Evolutionary conservation across 1,284 basidiomycete genomes (phyloP).

Genomic region (Moesziomyces sp.): DNA sequence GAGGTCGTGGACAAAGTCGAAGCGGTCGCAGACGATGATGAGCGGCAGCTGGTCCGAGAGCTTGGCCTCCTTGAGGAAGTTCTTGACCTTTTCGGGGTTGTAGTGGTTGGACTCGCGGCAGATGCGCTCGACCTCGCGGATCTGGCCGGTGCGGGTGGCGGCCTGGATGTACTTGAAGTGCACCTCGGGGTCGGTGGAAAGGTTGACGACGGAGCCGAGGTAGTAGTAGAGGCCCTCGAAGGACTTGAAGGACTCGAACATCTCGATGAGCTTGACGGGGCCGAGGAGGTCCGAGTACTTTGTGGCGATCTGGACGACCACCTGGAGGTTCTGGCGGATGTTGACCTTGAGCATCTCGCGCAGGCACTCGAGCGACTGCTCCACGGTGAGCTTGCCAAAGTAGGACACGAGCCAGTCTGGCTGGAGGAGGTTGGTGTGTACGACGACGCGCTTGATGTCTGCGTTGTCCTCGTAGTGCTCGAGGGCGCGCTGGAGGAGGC

Average conservation of each 20-base stretch:
- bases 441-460: conserved; percentile 98
- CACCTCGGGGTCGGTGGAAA: conserved; percentile 94
- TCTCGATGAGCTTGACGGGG: conserved; percentile 95
- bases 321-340: conserved; percentile 96
- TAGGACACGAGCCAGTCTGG: conserved; percentile 97
- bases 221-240: conserved; percentile 99
- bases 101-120: conserved; percentile 97
- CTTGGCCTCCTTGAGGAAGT: conserved; percentile 96
- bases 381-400: conserved; percentile 97
- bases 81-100: conserved; percentile 99
- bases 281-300: conserved; percentile 99
- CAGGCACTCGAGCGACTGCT: conserved; percentile 95
- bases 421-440: conserved; percentile 88
- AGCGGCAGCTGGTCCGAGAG: conserved; percentile 95
- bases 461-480: conserved; percentile 95
- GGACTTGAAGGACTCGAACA: conserved; percentile 98
- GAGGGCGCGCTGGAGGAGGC: conserved; percentile 90
- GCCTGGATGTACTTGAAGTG: conserved; percentile 99
- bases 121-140: conserved; percentile 98
- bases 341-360: conserved; percentile 98
- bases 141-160: conserved; percentile 96
- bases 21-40: conserved; percentile 99
- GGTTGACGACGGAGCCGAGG: conserved; percentile 95
- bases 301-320: conserved; percentile 97
- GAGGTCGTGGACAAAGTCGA: conserved; percentile 99